Conservation (phyloP, 306 rosid genomes). For the Senna tora region DNA sequence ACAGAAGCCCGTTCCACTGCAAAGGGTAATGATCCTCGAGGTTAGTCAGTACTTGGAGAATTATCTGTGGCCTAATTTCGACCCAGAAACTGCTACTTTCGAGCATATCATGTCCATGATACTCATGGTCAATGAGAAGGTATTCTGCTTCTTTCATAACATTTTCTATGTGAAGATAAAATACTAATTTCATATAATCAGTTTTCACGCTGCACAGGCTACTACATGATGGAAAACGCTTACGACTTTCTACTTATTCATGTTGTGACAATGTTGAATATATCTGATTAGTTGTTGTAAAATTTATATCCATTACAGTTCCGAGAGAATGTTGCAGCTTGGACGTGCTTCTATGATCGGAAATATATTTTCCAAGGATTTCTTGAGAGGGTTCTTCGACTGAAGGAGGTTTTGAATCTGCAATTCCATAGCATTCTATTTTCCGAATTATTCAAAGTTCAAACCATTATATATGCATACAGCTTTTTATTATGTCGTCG, state of each 20-base stretch:
- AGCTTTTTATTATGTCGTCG: background rate
- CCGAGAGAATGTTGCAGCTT: constrained; percentile 92
- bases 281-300: constrained; percentile 16
- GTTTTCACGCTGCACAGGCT: background rate
- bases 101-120: constrained; percentile 97
- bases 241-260: background rate
- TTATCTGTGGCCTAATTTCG: constrained; percentile 84
- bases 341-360: constrained; percentile 87
- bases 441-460: background rate
- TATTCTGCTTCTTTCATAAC: constrained; percentile 26
- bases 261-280: background rate
- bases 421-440: constrained; percentile 9
- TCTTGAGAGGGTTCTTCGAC: constrained; percentile 84
- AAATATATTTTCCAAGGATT: constrained; percentile 78
- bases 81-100: constrained; percentile 64
- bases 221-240: background rate
- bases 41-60: constrained; percentile 96
- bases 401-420: constrained; percentile 70
- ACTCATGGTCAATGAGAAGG: constrained; percentile 94
- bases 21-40: constrained; percentile 93
- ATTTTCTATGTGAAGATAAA: background rate
- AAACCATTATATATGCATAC: background rate
- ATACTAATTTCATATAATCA: background rate
- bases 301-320: constrained; percentile 56
- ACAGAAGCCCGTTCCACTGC: constrained; percentile 78